Evolutionary conservation across 495 filamentous ascomycete species (phyloP), one percentile per base, ranked within the genome.

Genomic region (Parachaetomium inaequale): DNA sequence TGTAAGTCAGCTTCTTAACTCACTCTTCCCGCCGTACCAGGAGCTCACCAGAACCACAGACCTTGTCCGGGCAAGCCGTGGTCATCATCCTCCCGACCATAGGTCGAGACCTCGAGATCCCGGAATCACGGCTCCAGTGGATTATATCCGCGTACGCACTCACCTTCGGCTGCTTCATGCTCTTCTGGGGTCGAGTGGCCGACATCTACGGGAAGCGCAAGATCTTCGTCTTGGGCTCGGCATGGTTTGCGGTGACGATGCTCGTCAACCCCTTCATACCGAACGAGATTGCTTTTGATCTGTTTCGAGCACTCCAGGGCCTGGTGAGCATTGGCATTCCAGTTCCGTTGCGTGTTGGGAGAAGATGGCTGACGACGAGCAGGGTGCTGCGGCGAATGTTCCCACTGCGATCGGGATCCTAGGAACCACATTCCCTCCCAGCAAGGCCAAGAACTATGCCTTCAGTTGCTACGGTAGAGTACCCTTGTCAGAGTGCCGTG

Each of bases 171-270:
- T 84, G 87, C 32, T 88, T 92, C 66, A 74, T 92, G 32, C 76
- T 93, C 14, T 80, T 89, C 55, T 91, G 88, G 76, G 89, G 89
- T 40, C 84, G 85, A 65, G 74, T 92, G 32, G 86, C 84, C 19
- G 89, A 92, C 66, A 83, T 90, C 62, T 89, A 89, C 64, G 89
- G 88, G 31, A 87, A 88, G 59, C 84, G 87, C 62, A 72, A 73
- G 3, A 80, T 92, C 49, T 91, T 91, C 74, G 82, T 90, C 26
- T 74, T 75, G 31, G 85, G 85, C 21, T 85, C 88, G 64, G 82
- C 82, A 21, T 84, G 87, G 66, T 86, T 88, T 55, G 78, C 84
- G 0, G 73, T 85, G 40, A 82, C 85, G 1, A 80, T 84, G 42
- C 77, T 89, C 7, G 82, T 83, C n/a, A 84, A 84, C 23, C 82